Percentiles rank a stretch among this genome's conserved stretches.
phyloP scores from a whole-genome alignment of 75 land plant species.

The Selaginella moellendorffii region DNA sequence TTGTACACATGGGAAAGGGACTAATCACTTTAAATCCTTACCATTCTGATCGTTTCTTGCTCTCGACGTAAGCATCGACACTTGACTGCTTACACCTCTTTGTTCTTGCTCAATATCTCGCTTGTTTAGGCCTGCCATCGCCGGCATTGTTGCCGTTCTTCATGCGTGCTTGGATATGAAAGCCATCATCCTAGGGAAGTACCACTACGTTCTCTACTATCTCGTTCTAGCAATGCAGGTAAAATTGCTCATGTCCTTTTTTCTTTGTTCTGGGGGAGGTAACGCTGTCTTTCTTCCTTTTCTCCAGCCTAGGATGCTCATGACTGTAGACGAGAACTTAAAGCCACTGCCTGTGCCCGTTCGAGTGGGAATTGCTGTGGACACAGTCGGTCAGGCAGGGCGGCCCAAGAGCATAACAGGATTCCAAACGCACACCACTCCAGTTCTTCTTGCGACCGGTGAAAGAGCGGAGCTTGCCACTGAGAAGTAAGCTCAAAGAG shows the following conservation, averaged over 20 bases:
- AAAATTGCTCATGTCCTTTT: background rate
- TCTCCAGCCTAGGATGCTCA: conserved; percentile 80
- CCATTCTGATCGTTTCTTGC: conserved; percentile 83
- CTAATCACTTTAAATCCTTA: conserved; percentile 75
- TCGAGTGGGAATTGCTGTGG: conserved; percentile 95
- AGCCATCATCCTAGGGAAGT: conserved; percentile 66
- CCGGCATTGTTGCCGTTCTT: conserved; percentile 59
- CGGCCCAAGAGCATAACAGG: conserved; percentile 99
- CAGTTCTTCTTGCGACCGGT: conserved; percentile 89
- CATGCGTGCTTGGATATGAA: conserved; percentile 92
- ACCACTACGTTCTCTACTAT: conserved; percentile 82
- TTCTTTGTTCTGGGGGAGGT: background rate
- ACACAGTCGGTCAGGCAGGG: conserved; percentile 98
- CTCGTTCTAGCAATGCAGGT: conserved; percentile 94
- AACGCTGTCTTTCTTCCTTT: background rate
- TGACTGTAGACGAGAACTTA: conserved; percentile 85
- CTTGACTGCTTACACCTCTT: background rate
- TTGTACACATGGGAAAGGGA: conserved; percentile 92
- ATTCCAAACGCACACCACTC: conserved; percentile 93
- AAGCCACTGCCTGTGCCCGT: conserved; percentile 87
- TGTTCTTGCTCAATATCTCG: background rate
- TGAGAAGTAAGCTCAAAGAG: conserved; percentile 53
- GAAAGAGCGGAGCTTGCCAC: conserved; percentile 96
- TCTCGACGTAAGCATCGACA: conserved; percentile 56
- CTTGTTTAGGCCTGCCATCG: conserved; percentile 54